Evolutionary conservation across 2,329 filamentous ascomycete genomes (phyloP), one percentile per base, ranked within the genome.

Genomic region (Trichophyton equinum): DNA sequence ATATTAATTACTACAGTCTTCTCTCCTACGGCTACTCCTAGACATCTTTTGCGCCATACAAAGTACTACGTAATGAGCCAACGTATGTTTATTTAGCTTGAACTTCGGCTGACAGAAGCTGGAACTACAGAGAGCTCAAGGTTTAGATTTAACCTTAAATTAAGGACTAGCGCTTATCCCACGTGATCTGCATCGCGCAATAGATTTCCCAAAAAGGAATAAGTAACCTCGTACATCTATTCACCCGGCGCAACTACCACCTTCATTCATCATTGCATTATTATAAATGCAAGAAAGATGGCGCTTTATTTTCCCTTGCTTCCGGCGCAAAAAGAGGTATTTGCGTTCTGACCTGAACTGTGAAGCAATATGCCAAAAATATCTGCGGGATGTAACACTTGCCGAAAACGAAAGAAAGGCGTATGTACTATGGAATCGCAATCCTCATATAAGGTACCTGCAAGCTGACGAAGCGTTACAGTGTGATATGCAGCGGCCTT

Each of bases 401-500:
- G 58, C 46, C 42, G 58, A 30, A 49, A n/a, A 18, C 58, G 58
- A 13, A 60, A 60, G 46, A 60, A 60, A 25, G 27, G 30, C 3
- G 58, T 60, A 18, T 53, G 58, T 25, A 36, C 38, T 15, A 25
- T 18, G 20, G 11, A 22, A n/a, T 15, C 15, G 0, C 30, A 27
- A 38, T 6, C 13, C 13, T 7, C 4, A 27, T 57, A 2, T 40
- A 7, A 40, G 4, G 11, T 15, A 30, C 15, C 9, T 11, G 30
- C 20, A 40, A n/a, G n/a, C 36, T 57, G 33, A 38, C 18, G 11
- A 8, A 20, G 53, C 15, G 2, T 11, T 25, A 5, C 22, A 60
- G 58, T 60, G 58, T 30, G 58, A 60, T 38, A 30, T 60, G 44
- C 25, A 60, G 22, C n/a, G 25, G 18, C 58, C 58, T 53, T 53